Base-by-base conservation (phyloP, 2,329 filamentous ascomycete species). In the Phaeosphaeria sp. region DNA sequence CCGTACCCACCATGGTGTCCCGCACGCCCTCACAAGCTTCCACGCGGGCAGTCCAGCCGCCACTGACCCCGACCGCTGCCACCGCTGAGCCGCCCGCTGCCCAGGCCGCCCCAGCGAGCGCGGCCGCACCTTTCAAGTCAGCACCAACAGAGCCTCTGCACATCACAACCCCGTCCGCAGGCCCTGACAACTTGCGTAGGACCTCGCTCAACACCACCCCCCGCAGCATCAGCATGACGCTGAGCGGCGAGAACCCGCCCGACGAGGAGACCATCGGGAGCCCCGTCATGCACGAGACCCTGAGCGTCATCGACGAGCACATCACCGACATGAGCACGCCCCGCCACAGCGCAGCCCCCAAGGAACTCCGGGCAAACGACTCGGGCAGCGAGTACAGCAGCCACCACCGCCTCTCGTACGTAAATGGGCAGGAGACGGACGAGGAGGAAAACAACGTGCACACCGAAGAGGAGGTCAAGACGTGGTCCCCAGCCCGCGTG, bases 251-350 rank as follows among this genome's bases (percentile, higher is more conserved):
- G 23, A 54, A 62, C 23, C 64, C 65, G 30, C 86, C 48, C 60
- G 86, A 74, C 22, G 67, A 74, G 41, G 63, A 66, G 42, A 59
- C 64, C 47, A 87, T 75, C 65, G 86, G 88, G 53, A 90, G 88
- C 72, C 90, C 91, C 11, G 93, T 97, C 50, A 90, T 98, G 82
- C 93, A 93, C 74, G 93, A 98, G 76, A 97, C 94, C 0, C 80
- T 98, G 51, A 97, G 93, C 71, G 94, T 98, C 57, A 98, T 98
- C 69, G 90, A 98, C 75, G 94, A 98, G 78, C 94, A 97, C 74
- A 97, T 98, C 67, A 97, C 92, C 43, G 91, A 97, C 74, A 86
- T 98, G 80, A 85, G 83, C 73, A 87, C 83, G 6, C 85, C 85
- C 53, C 82, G 85, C 22, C 84, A 86, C 60, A 84, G 82, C 69